Conservation (phyloP, 805 yeast genomes). For the Metschnikowia sp. region DNA sequence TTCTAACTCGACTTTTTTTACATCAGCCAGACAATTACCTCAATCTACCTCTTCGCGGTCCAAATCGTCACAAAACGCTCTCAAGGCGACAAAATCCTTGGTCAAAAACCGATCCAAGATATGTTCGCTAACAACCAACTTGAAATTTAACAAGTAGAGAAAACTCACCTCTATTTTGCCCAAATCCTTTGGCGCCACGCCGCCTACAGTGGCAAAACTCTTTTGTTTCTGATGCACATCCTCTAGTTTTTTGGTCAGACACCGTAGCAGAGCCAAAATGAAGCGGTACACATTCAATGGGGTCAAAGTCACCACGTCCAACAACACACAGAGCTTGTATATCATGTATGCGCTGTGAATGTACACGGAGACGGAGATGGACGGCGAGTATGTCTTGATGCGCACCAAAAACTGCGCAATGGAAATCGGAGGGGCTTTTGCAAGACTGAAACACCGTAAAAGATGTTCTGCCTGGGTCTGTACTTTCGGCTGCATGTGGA, state of each 20-base stretch:
- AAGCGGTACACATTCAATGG: constrained; percentile 38
- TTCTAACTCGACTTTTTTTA: too few relatives aligned
- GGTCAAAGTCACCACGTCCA: constrained; percentile 32
- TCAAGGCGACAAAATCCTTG: constrained; percentile 30
- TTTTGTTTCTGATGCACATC: constrained; percentile 43
- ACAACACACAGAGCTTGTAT: constrained; percentile 32
- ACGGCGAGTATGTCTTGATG: constrained; percentile 37
- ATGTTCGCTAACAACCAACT: constrained; percentile 41
- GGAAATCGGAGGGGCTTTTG: constrained; percentile 33
- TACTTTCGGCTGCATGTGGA: constrained; percentile 17
- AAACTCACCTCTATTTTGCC: constrained; percentile 48
- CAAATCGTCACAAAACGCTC: constrained; percentile 18
- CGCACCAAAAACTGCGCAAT: constrained; percentile 34
- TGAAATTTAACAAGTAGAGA: constrained; percentile 47
- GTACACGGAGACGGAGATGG: constrained; percentile 37
- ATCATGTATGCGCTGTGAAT: constrained; percentile 39
- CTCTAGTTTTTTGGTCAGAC: constrained; percentile 41
- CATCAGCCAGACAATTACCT: too few relatives aligned
- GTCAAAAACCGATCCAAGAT: constrained; percentile 31
- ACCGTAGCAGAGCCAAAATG: constrained; percentile 35
- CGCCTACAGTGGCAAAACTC: constrained; percentile 44
- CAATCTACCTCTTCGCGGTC: too few relatives aligned
- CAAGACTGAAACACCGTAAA: constrained; percentile 30
- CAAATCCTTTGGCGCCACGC: constrained; percentile 43
- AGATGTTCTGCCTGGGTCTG: constrained; percentile 27